Evolutionary conservation across 495 filamentous ascomycete genomes (phyloP).

Genomic region (Parmelia sp.): DNA sequence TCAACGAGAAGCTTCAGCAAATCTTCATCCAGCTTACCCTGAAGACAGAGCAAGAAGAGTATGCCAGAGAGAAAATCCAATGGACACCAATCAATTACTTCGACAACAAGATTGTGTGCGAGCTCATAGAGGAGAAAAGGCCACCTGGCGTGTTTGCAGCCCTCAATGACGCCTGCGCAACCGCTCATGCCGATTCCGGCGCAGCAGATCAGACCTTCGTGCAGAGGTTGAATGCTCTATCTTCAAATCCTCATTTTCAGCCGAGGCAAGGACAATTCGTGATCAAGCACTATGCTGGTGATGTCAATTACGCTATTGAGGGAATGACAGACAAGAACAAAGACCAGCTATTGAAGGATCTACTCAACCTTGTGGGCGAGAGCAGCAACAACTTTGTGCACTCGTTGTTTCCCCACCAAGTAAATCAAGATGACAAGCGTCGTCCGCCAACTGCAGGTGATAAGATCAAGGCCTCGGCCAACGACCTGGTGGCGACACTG

Average conservation of each 20-base stretch:
- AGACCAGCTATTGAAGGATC: conserved; percentile 90
- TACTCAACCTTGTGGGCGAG: conserved; percentile 78
- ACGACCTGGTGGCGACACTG: conserved; percentile 87
- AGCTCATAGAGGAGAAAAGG: conserved; percentile 86
- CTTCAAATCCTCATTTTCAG: conserved; percentile 82
- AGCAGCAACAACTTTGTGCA: conserved; percentile 83
- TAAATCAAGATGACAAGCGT: conserved; percentile 93
- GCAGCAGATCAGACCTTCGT: conserved; percentile 96
- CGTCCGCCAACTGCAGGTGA: conserved; percentile 93
- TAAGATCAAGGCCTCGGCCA: conserved; percentile 94
- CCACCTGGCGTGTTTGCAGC: conserved; percentile 94
- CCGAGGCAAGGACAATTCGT: conserved; percentile 93
- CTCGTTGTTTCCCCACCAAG: conserved; percentile 81
- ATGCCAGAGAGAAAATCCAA: conserved; percentile 89
- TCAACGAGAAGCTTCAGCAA: conserved; percentile 99
- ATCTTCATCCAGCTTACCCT: conserved; percentile 98
- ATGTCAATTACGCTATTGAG: conserved; percentile 89
- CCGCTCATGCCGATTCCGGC: conserved; percentile 87
- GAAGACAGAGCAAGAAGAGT: conserved; percentile 97
- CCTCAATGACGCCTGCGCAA: conserved; percentile 95
- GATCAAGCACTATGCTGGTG: conserved; percentile 98
- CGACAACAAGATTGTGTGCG: conserved; percentile 98
- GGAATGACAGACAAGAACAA: conserved; percentile 99
- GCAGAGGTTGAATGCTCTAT: conserved; percentile 80
- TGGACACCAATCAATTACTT: conserved; percentile 99